Percentiles rank a stretch among this genome's conserved stretches.
These are phyloP conservation scores for Alternaria brassicicola DNA, from an alignment of 2,329 filamentous ascomycete genomes.

Conservation along the genomic window DNA sequence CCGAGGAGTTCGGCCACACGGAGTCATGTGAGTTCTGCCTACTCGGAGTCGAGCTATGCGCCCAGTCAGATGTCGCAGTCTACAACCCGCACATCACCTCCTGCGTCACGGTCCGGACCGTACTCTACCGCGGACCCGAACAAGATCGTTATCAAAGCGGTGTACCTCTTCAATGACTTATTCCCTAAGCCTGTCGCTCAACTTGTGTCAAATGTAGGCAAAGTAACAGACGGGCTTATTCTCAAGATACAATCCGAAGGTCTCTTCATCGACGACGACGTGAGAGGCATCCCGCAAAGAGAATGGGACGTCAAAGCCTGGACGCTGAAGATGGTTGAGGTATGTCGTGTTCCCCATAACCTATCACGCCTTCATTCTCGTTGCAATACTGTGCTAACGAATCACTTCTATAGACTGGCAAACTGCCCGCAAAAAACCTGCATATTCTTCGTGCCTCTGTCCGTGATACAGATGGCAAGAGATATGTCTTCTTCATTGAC, in stretches of 20 bases:
- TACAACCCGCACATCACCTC: slow-evolving; percentile 82
- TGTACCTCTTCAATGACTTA: slow-evolving; percentile 90
- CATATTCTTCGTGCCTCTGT: slow-evolving; percentile 65
- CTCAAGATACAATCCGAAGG: slow-evolving; percentile 92
- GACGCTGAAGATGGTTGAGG: slow-evolving; percentile 90
- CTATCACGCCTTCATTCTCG: not conserved
- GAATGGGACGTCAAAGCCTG: slow-evolving; percentile 99
- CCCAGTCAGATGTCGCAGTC: slow-evolving; percentile 68
- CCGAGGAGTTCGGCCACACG: slow-evolving; percentile 35
- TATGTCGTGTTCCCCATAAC: slow-evolving; percentile 24
- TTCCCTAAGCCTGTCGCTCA: slow-evolving; percentile 91
- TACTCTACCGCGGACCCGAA: slow-evolving; percentile 90
- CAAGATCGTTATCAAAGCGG: slow-evolving; percentile 94
- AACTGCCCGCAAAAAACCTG: slow-evolving; percentile 51
- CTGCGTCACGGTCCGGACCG: slow-evolving; percentile 75
- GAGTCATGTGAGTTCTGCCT: slow-evolving; percentile 56
- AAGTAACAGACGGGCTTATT: slow-evolving; percentile 90
- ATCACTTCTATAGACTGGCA: slow-evolving; percentile 46
- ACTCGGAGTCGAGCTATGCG: slow-evolving; percentile 86
- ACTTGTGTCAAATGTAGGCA: slow-evolving; percentile 80
- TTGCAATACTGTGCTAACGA: slow-evolving; percentile 13
- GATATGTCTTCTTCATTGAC: slow-evolving; percentile 66
- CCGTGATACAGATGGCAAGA: slow-evolving; percentile 65
- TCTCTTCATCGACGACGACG: slow-evolving; percentile 95
- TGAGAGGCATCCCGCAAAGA: slow-evolving; percentile 86